phyloP scores from a whole-genome alignment of 2,329 filamentous ascomycete genomes.

The Aureobasidium lini region DNA sequence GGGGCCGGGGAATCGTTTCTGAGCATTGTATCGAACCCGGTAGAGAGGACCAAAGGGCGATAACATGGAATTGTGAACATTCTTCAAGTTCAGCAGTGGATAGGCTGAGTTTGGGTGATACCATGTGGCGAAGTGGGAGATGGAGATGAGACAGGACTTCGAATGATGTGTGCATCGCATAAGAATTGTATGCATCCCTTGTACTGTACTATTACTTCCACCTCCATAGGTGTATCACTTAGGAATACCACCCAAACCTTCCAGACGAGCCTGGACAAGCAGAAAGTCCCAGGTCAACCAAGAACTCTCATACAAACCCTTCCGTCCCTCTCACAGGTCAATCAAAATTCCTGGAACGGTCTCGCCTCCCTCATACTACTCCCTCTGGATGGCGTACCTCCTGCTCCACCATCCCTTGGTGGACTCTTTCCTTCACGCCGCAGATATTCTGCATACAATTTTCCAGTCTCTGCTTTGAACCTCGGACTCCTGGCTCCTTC shows the following conservation, averaged over 20 bases:
- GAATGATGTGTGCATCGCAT: too few species aligned
- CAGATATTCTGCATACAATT: conserved; percentile 32
- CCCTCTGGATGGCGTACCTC: neutral
- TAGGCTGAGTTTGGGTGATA: too few species aligned
- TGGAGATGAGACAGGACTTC: too few species aligned
- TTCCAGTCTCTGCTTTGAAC: conserved; percentile 22
- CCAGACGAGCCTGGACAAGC: neutral
- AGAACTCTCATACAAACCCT: neutral
- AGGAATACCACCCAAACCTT: neutral
- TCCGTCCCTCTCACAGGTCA: neutral
- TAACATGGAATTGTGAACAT: too few species aligned
- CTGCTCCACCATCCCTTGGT: neutral
- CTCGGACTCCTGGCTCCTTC: conserved; percentile 13
- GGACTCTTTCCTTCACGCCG: conserved; percentile 22
- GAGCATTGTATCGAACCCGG: too few species aligned
- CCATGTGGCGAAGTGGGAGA: too few species aligned
- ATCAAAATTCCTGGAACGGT: conserved; percentile 8
- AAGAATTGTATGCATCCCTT: neutral
- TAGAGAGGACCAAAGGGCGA: too few species aligned
- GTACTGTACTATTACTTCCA: neutral
- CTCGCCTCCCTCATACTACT: neutral
- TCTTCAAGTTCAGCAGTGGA: too few species aligned
- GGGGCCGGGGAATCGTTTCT: too few species aligned
- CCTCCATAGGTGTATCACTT: neutral
- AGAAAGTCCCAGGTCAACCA: neutral